These are phyloP conservation scores for Globisporangium spinosum DNA, from an alignment of 352 stramenopile species.

Conservation along the genomic window DNA sequence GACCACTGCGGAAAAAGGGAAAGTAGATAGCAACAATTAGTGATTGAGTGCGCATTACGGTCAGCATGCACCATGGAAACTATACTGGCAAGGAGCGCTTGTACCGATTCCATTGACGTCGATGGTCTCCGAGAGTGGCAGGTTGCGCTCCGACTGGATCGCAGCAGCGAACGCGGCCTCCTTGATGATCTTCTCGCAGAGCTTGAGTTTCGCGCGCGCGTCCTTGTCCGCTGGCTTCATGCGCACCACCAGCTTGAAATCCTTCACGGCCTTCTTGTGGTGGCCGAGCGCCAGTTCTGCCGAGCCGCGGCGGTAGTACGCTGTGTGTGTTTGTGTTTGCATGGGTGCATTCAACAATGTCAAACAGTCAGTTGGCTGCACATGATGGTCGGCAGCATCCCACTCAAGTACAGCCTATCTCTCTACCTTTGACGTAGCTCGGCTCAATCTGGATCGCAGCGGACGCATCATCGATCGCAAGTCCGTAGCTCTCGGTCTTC, in stretches of 20 bases:
- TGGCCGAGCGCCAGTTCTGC: slow-evolving; percentile 95
- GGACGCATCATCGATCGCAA: slow-evolving; percentile 96
- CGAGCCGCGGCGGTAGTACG: slow-evolving; percentile 97
- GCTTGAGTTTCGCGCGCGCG: slow-evolving; percentile 91
- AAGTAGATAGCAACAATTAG: neutral
- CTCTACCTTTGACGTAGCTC: slow-evolving; percentile 93
- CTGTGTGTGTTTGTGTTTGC: slow-evolving; percentile 18
- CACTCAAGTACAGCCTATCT: neutral
- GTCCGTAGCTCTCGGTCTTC: slow-evolving; percentile 97
- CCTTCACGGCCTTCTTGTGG: slow-evolving; percentile 96
- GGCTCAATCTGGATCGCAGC: slow-evolving; percentile 92
- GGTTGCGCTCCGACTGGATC: slow-evolving; percentile 94
- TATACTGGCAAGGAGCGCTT: neutral
- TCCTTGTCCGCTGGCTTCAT: slow-evolving; percentile 94
- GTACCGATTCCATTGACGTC: slow-evolving; percentile 80
- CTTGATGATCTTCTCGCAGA: slow-evolving; percentile 96
- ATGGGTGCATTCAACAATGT: slow-evolving; percentile 1
- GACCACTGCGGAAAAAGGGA: slow-evolving; percentile 40
- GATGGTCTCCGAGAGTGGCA: slow-evolving; percentile 91
- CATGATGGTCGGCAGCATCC: neutral
- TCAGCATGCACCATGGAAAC: neutral
- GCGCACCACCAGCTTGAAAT: slow-evolving; percentile 95
- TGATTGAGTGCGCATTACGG: neutral
- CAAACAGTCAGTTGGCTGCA: neutral
- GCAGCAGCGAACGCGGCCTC: slow-evolving; percentile 94